Evolutionary conservation across 345 rosid species (phyloP).

Genomic region (Iberis pinnata): DNA sequence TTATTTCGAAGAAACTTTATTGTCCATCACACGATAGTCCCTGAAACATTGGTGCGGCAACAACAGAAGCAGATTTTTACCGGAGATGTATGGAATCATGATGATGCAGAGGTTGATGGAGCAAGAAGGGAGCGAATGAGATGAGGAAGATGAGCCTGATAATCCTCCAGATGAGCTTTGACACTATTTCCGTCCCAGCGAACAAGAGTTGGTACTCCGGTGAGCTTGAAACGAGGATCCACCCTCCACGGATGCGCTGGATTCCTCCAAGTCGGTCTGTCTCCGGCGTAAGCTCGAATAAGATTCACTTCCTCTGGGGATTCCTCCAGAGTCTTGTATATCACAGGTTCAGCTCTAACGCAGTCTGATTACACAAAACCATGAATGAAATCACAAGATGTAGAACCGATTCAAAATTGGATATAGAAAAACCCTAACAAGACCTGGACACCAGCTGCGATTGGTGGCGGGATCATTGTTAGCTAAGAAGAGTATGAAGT

Average conservation of each 20-base stretch:
- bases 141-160: conserved; percentile 66
- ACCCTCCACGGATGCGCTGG: conserved; percentile 67
- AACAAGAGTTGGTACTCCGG: conserved; percentile 74
- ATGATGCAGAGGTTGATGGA: background rate
- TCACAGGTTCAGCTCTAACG: conserved; percentile 91
- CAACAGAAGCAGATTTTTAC: too few species aligned
- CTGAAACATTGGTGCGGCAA: too few species aligned
- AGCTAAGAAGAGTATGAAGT: conserved; percentile 71
- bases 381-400: background rate
- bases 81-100: too few species aligned
- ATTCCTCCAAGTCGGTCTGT: conserved; percentile 77
- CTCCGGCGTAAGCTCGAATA: conserved; percentile 74
- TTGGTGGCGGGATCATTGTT: conserved; percentile 68
- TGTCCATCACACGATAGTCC: too few species aligned
- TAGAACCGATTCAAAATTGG: too few species aligned
- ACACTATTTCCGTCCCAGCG: conserved; percentile 53
- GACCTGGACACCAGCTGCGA: conserved; percentile 88
- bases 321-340: conserved; percentile 62
- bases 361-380: conserved; percentile 44
- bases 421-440: background rate
- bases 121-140: conserved; percentile 49
- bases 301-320: conserved; percentile 48
- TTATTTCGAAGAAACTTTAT: too few species aligned
- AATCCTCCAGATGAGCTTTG: conserved; percentile 64
- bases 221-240: conserved; percentile 64